phyloP scores from a whole-genome alignment of 2,329 filamentous ascomycete genomes.

The Apiospora rasikravindrae region DNA sequence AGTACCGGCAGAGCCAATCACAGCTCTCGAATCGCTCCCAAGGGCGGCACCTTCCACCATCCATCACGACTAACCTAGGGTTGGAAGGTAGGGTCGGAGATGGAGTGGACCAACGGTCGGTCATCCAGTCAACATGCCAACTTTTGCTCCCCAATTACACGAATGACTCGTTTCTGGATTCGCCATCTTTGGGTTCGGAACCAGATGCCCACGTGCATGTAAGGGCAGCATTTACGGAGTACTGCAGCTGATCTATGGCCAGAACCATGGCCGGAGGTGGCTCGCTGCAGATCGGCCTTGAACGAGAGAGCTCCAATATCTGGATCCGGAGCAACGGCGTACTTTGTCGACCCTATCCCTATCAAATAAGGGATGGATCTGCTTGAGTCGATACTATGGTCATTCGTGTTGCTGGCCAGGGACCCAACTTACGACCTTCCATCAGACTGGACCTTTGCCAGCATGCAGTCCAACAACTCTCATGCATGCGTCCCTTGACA shows the following conservation, averaged over 20 bases:
- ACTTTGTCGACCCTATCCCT: background rate
- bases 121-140: background rate
- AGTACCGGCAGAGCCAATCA: constrained; percentile 7
- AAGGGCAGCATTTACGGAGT: background rate
- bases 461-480: background rate
- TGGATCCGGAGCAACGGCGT: background rate
- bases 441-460: background rate
- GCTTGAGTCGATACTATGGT: background rate
- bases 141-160: background rate
- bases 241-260: background rate
- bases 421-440: background rate
- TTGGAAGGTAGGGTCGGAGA: background rate
- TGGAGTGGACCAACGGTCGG: background rate
- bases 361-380: background rate
- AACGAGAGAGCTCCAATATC: background rate
- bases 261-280: background rate
- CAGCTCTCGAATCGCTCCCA: background rate
- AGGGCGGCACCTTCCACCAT: background rate
- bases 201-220: background rate
- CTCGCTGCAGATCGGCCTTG: constrained; percentile 7
- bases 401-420: background rate
- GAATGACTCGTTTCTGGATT: background rate
- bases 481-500: background rate
- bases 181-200: background rate
- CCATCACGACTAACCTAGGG: background rate